phyloP scores from a whole-genome alignment of 2,329 filamentous ascomycete genomes.

The Microsporum audouinii region DNA sequence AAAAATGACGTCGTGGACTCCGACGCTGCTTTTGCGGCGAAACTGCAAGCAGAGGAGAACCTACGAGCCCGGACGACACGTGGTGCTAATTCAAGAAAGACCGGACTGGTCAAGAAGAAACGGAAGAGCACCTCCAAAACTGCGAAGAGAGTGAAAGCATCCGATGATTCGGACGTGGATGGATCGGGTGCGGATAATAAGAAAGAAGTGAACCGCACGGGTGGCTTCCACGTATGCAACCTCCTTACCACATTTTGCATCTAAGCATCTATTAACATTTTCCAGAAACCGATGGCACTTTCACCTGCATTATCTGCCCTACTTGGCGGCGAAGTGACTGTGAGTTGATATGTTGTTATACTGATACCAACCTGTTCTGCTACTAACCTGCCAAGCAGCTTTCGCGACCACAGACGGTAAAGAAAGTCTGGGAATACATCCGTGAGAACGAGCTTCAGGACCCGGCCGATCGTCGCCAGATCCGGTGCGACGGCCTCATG shows the following conservation, averaged over 20 bases:
- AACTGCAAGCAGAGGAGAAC: conserved; percentile 88
- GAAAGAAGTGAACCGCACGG: conserved; percentile 61
- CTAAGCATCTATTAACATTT: not conserved
- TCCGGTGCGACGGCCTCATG: conserved; percentile 84
- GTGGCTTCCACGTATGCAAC: conserved; percentile 65
- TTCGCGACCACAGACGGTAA: conserved; percentile 88
- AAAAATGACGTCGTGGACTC: conserved; percentile 57
- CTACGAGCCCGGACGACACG: conserved; percentile 62
- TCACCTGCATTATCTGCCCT: conserved; percentile 36
- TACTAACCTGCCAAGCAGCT: conserved; percentile 43
- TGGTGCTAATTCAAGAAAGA: conserved; percentile 53
- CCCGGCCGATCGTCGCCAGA: conserved; percentile 81
- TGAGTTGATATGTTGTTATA: conserved; percentile 28
- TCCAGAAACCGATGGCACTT: conserved; percentile 37
- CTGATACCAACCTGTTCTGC: not conserved
- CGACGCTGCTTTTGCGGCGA: conserved; percentile 76
- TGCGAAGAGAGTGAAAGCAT: conserved; percentile 58
- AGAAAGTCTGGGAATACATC: conserved; percentile 93
- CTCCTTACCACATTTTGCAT: not conserved
- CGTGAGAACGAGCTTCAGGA: conserved; percentile 81
- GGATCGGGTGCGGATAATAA: conserved; percentile 47
- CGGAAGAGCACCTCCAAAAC: conserved; percentile 41
- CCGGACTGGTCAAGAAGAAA: conserved; percentile 51
- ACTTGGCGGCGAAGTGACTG: conserved; percentile 34
- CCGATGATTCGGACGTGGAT: conserved; percentile 69